Base-by-base conservation (phyloP, 192 early-diverging fungal species). In the Powellomyces hirtus region DNA sequence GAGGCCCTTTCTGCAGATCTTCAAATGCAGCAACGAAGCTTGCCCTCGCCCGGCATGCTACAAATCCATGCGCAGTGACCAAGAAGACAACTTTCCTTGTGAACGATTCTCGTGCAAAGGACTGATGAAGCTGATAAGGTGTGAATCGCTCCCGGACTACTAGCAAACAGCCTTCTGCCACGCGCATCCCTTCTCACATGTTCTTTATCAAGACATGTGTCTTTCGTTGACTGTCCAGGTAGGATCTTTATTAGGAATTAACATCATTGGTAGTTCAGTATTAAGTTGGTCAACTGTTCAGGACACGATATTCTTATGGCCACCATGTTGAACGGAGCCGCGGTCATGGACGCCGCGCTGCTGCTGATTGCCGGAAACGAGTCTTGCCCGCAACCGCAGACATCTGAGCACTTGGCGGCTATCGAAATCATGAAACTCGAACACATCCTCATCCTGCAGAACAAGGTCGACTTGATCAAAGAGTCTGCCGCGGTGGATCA, bases 251-350 rank as follows among this genome's bases (percentile, higher is more conserved):
- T n/a, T n/a, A n/a, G n/a, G n/a, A n/a, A n/a, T n/a, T n/a, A n/a
- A n/a, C n/a, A n/a, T n/a, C n/a, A n/a, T n/a, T n/a, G n/a, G n/a
- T n/a, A n/a, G n/a, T n/a, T n/a, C n/a, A n/a, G n/a, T n/a, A n/a
- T n/a, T n/a, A n/a, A n/a, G n/a, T 49, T 49, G n/a, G 46, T 49
- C 46, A 24, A 49, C 46, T 97, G 97, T 76, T 96, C 97, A 30
- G 97, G 97, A 44, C 96, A 99, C 92, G 97, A 99, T 81, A 92
- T 98, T 91, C 90, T 97, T 67, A 98, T 97, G 97, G 92, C 95
- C 35, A 97, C 95, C 62, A 98, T 99, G 97, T 84, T 99, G 66
- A 96, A 94, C 84, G 97, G 97, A 30, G 78, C 78, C 59, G 96
- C 96, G 30, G 95, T 98, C 61, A 98, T 98, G 96, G 96, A 98